phyloP scores from a whole-genome alignment of 129 eudicot species.

The Kitagawia praeruptora region DNA sequence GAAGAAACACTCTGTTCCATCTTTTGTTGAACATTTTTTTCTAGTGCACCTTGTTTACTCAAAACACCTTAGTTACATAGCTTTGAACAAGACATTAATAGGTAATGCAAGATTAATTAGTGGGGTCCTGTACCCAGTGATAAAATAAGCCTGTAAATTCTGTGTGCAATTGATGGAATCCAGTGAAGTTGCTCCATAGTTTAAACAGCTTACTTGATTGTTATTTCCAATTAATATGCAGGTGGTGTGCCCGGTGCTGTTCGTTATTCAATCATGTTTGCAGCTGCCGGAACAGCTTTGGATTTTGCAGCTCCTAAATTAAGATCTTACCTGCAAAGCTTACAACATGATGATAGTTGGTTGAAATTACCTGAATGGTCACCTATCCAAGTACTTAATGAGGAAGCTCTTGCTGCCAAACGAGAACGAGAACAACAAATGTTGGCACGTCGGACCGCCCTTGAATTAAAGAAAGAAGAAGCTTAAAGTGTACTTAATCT shows the following conservation, averaged over 20 bases:
- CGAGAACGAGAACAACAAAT: slow-evolving; percentile 64
- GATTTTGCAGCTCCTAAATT: slow-evolving; percentile 60
- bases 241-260: slow-evolving; percentile 68
- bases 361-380: slow-evolving; percentile 86
- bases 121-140: neutral
- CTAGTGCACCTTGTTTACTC: neutral
- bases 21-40: neutral
- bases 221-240: slow-evolving; percentile 18
- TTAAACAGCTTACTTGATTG: neutral
- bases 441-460: slow-evolving; percentile 41
- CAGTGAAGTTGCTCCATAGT: neutral
- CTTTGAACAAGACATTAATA: neutral
- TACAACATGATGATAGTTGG: slow-evolving; percentile 40
- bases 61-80: neutral
- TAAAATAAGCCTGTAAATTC: neutral
- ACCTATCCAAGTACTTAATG: slow-evolving; percentile 80
- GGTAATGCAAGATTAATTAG: neutral
- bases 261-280: slow-evolving; percentile 70
- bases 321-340: slow-evolving; percentile 27
- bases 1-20: neutral
- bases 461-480: slow-evolving; percentile 56
- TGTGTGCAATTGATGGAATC: neutral
- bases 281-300: slow-evolving; percentile 69
- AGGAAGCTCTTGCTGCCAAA: slow-evolving; percentile 91
- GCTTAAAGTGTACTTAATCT: slow-evolving; percentile 19